phyloP scores from a whole-genome alignment of 352 stramenopile species.

The Plasmopara muralis region DNA sequence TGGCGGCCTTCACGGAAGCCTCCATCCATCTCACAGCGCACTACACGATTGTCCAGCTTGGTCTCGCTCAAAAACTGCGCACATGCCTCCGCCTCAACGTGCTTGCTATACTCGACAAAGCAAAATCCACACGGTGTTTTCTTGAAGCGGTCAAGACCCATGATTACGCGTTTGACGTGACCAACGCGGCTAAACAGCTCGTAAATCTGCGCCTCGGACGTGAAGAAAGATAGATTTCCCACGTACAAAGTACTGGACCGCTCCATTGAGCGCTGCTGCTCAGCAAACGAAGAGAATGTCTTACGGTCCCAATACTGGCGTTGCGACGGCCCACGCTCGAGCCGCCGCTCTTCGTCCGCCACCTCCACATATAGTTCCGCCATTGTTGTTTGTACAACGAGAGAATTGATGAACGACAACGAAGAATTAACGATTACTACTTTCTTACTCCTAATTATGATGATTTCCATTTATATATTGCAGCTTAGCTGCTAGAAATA shows the following conservation, averaged over 20 bases:
- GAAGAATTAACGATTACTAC: too few species aligned
- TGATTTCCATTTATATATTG: too few species aligned
- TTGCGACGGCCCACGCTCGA: slow-evolving; percentile 49
- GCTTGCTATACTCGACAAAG: slow-evolving; percentile 92
- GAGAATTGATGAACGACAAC: too few species aligned
- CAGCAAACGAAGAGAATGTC: slow-evolving; percentile 87
- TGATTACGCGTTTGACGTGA: slow-evolving; percentile 89
- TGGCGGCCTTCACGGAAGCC: slow-evolving; percentile 82
- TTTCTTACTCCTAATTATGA: too few species aligned
- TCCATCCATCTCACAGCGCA: slow-evolving; percentile 86
- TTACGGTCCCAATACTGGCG: slow-evolving; percentile 94
- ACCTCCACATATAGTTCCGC: slow-evolving; percentile 58
- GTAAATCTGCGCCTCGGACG: slow-evolving; percentile 91
- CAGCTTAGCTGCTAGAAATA: too few species aligned
- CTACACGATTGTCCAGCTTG: slow-evolving; percentile 83
- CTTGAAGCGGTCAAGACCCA: slow-evolving; percentile 94
- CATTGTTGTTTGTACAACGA: slow-evolving; percentile 20
- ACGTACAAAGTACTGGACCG: slow-evolving; percentile 93
- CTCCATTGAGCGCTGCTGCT: slow-evolving; percentile 91
- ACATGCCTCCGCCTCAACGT: slow-evolving; percentile 67
- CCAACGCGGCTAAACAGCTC: slow-evolving; percentile 93
- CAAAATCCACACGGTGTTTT: slow-evolving; percentile 97
- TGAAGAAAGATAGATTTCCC: slow-evolving; percentile 97
- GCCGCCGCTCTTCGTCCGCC: slow-evolving; percentile 57
- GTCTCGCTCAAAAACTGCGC: slow-evolving; percentile 81